phyloP scores from a whole-genome alignment of 2,329 filamentous ascomycete species.

The Didymella segeticola region DNA sequence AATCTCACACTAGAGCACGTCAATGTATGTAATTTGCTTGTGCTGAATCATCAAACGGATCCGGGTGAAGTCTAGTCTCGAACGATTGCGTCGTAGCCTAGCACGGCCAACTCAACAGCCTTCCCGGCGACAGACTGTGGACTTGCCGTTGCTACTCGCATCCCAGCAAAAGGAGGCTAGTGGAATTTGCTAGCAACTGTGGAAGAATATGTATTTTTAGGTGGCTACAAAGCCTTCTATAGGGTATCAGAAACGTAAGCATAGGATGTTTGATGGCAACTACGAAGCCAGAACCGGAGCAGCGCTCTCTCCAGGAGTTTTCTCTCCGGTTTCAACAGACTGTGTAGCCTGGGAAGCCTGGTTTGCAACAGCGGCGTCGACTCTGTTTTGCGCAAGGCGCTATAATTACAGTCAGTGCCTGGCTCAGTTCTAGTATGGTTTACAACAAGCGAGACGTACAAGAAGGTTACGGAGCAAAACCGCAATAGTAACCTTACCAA shows the following conservation, averaged over 20 bases:
- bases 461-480: constrained; percentile 88
- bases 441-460: constrained; percentile 61
- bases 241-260: constrained; percentile 33
- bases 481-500: constrained; percentile 97
- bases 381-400: constrained; percentile 55
- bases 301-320: constrained; percentile 27
- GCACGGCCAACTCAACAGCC: too few relatives aligned
- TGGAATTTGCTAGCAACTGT: neutral
- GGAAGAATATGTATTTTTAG: constrained; percentile 14
- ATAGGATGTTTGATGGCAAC: neutral
- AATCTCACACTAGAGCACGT: neutral
- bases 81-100: neutral
- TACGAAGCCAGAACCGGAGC: constrained; percentile 9
- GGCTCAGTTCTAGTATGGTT: neutral
- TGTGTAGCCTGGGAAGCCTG: constrained; percentile 3
- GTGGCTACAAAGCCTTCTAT: constrained; percentile 29
- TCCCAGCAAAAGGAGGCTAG: too few relatives aligned
- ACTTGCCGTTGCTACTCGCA: too few relatives aligned
- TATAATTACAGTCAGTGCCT: constrained; percentile 12
- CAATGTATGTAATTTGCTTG: neutral
- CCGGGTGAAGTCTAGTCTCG: neutral
- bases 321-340: constrained; percentile 20
- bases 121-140: too few relatives aligned
- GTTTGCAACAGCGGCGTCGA: constrained; percentile 36
- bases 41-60: neutral